Base-by-base conservation (phyloP, 108 stramenopile species). In the Chaetoceros tenuissimus region DNA sequence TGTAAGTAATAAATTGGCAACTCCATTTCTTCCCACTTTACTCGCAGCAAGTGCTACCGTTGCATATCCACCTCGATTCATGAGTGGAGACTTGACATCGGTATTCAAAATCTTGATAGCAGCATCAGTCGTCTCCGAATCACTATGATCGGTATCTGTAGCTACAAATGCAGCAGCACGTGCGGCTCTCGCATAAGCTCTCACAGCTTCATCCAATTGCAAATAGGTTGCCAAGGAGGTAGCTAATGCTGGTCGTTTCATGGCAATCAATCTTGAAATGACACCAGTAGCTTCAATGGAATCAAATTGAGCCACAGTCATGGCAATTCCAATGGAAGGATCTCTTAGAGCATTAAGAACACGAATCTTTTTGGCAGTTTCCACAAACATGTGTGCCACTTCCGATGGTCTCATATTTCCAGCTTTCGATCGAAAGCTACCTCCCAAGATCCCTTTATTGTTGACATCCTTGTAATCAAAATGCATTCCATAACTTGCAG, bases 401-500 rank as follows among this genome's bases (percentile, higher is more conserved):
- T 48, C 46, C 3, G 82, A 77, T 21, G 86, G 91, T 48, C 73
- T 69, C 40, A 72, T 69, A 26, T 66, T 66, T 24, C 8, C 63
- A 58, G 49, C 49, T 60, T 75, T 47, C 28, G 51, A 28, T 13
- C 40, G 28, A 3, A 21, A 20, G 28, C 57, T 45, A 20, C 76
- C 76, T 28, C 80, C 80, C 68, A 81, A 63, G 3, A 77, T 72
- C 10, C 27, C 51, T 26, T 69, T 51, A 19, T 51, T 54, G 52
- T 62, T 51, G 16, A 62, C 71, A 62, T 77, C 78, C 29, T 80
- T 84, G 56, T 78, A 82, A 16, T 79, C 62, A 66, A 97, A 96
- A 50, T 93, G 87, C 75, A 96, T 91, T 2, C 94, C 96, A 60
- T 92, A 95, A 13, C 87, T 87, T 25, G 95, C 96, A 10, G 96